Evolutionary conservation across 2,329 filamentous ascomycete species (phyloP), one percentile per base, ranked within the genome.

Genomic region (Xylaria sp.): DNA sequence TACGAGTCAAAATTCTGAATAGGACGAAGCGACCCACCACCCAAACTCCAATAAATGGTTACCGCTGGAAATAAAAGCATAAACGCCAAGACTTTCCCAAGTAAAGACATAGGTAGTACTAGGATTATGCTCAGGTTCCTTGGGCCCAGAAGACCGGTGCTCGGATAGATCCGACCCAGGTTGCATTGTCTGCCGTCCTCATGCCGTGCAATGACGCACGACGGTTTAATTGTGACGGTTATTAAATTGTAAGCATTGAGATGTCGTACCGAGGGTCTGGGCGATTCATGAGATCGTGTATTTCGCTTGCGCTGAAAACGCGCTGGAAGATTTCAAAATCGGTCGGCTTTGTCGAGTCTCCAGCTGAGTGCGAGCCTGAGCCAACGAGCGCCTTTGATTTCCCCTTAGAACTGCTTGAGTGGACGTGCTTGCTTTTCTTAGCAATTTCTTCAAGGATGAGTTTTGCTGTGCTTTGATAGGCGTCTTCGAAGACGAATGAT

Each of bases 401-500:
- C 15, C 68, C 71, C 63, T 73, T 76, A 6, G 69, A 71, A 48
- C 64, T 60, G 58, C 64, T 63, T 9, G 65, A 64, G 41, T 68
- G 63, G 33, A 68, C 62, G 21, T 72, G 65, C 63, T 74, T 77
- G 60, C 70, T 76, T 71, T 85, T 86, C 68, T 85, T 86, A 56
- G 77, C 77, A 49, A 86, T 80, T 58, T 86, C 84, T 46, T 87
- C 83, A 23, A 80, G 74, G 60, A 87, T 83, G 63, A 83, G 70
- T 54, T 78, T 77, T n/a, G 77, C 74, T 0, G 84, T 86, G 74
- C 80, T 85, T 71, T 85, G 82, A 48, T 73, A 70, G 3, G 78
- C 74, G 60, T 88, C 84, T 65, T 89, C 86, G 65, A 90, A 89
- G 11, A 86, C 84, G 71, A 90, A 90, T 5, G 86, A 81, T 31